Evolutionary conservation across 2,329 filamentous ascomycete genomes (phyloP), one percentile per base, ranked within the genome.

Genomic region (Didymosphaeria variabile): DNA sequence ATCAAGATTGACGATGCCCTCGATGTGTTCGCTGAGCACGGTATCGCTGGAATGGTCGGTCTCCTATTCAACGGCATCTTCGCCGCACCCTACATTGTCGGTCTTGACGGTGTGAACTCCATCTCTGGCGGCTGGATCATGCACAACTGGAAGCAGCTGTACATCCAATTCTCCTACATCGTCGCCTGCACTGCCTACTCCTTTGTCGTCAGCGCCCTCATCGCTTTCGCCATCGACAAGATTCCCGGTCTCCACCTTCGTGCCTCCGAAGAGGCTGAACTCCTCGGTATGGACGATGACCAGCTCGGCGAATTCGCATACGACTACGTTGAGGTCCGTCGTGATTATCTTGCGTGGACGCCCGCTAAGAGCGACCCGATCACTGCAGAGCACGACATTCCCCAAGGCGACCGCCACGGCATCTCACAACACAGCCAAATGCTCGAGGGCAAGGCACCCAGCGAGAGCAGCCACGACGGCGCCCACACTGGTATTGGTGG

Each of bases 21-120:
- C 79, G 93, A 97, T 82, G 89, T 97, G 72, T 95, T 97, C 80
- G 93, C 93, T 68, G 92, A 95, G 80, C 93, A 97, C 86, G 92
- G 87, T 72, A 82, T 96, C 65, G 92, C 93, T 52, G 93, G 93
- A 67, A 92, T 95, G 67, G 85, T 90, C 60, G 93, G 93, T 54
- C 91, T 96, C 71, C 79, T 93, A 61, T 84, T 92, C 79, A 94
- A 92, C 59, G 91, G 89, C 65, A 80, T 94, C 65, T 93, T 94
- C 74, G 91, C 87, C 68, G 88, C 90, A 65, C 85, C 90, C 73
- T 89, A 91, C 79, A 91, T 94, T 67, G 88, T 91, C 55, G 84
- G 85, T 57, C 88, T 94, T 38, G 91, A 94, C 74, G 91, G 91
- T 60, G 84, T 85, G 73, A 94, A 93, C 84, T 89, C 85, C 44